A percentile compares a stretch with the other conserved stretches of the same genome.
phyloP scores from a whole-genome alignment of 495 filamentous ascomycete genomes.

The Podospora pseudoanserina region DNA sequence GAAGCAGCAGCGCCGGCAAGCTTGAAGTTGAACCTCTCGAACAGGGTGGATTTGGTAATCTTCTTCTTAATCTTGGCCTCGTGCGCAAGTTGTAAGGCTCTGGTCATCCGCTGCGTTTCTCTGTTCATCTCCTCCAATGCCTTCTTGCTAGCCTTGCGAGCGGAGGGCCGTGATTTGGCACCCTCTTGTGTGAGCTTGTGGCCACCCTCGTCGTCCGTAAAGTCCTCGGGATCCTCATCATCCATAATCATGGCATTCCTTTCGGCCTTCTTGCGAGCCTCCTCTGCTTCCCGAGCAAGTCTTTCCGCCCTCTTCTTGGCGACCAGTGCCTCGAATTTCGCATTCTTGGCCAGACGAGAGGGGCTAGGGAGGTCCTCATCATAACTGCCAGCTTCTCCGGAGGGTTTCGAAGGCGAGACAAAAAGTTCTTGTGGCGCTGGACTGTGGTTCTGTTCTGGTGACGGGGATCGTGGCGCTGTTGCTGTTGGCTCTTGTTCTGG shows the following conservation, averaged over 20 bases:
- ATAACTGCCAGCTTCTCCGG: conserved; percentile 41
- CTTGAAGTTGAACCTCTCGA: conserved; percentile 77
- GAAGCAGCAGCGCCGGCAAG: conserved; percentile 35
- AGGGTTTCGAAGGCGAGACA: conserved; percentile 38
- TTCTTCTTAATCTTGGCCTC: conserved; percentile 89
- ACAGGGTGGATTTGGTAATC: conserved; percentile 77
- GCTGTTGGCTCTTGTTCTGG: conserved; percentile 26
- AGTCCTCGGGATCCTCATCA: conserved; percentile 49
- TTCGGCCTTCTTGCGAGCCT: conserved; percentile 48
- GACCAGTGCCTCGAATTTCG: conserved; percentile 64
- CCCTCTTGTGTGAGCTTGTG: conserved; percentile 57
- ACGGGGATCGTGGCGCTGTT: conserved; percentile 30
- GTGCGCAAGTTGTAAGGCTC: conserved; percentile 89
- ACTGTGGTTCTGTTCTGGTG: conserved; percentile 9
- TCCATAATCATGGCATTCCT: conserved; percentile 37
- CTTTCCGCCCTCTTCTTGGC: conserved; percentile 68
- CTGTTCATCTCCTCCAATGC: conserved; percentile 91
- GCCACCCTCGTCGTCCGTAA: conserved; percentile 55
- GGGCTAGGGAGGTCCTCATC: conserved; percentile 42
- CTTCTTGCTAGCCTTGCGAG: conserved; percentile 88
- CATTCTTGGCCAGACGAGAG: conserved; percentile 44
- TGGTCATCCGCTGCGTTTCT: conserved; percentile 85
- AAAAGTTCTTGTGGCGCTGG: conserved; percentile 37
- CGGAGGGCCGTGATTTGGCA: conserved; percentile 51
- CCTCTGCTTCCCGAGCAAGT: conserved; percentile 58